These are phyloP conservation scores for Aphanomyces euteiches DNA, from an alignment of 352 stramenopile genomes.

Conservation along the genomic window DNA sequence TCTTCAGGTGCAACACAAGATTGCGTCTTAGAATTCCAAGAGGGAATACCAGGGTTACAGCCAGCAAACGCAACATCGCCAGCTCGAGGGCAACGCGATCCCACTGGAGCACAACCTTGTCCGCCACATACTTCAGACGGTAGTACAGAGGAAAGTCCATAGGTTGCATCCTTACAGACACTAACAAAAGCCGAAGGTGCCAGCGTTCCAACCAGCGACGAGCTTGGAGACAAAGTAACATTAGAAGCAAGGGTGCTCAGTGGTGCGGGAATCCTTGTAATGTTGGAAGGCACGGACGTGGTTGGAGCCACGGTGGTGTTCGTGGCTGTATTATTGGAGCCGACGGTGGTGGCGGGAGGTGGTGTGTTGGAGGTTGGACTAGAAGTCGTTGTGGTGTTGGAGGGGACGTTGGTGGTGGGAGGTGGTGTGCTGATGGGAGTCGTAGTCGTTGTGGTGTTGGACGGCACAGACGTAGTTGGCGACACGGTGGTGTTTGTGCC, in stretches of 20 bases:
- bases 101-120: background rate
- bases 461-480: too few relatives aligned
- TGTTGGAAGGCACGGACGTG: background rate
- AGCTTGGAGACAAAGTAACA: too few relatives aligned
- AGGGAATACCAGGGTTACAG: constrained; percentile 5
- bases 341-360: too few relatives aligned
- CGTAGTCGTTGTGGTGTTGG: too few relatives aligned
- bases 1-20: constrained; percentile 11
- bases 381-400: background rate
- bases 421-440: too few relatives aligned
- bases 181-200: background rate
- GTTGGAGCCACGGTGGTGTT: background rate
- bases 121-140: background rate
- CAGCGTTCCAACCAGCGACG: too few relatives aligned
- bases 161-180: constrained; percentile 5
- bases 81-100: background rate
- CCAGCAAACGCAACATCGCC: constrained; percentile 3
- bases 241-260: too few relatives aligned
- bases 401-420: too few relatives aligned
- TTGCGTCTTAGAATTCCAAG: background rate
- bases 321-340: background rate
- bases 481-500: too few relatives aligned
- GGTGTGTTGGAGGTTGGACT: background rate
- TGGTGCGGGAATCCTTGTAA: background rate
- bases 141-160: background rate